Conservation (phyloP, 305 asterid genomes). For the Rubia tinctorum region DNA sequence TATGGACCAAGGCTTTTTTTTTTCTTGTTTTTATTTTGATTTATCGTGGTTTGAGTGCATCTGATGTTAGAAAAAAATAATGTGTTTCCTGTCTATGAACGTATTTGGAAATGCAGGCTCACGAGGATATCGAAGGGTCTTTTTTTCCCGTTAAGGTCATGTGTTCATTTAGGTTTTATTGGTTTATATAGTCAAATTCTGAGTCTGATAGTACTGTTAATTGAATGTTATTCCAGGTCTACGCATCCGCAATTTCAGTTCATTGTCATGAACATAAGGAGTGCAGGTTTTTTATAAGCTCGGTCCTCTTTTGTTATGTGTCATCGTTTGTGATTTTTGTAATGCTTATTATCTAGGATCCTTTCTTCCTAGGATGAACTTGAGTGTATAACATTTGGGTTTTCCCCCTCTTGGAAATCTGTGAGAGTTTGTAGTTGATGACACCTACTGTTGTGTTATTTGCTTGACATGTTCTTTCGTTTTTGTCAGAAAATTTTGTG, state of each 20-base stretch:
- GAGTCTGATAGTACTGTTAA: background rate
- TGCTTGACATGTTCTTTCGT: background rate
- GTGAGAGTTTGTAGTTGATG: background rate
- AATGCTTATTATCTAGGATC: background rate
- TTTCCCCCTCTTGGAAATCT: background rate
- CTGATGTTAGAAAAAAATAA: too few species aligned
- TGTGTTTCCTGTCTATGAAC: background rate
- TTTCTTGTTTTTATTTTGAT: background rate
- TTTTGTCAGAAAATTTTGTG: conserved; percentile 36
- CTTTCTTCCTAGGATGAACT: background rate
- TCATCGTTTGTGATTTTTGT: background rate
- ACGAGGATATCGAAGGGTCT: conserved; percentile 42
- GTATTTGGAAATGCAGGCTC: conserved; percentile 24
- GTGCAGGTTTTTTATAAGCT: conserved; percentile 26
- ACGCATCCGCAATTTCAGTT: conserved; percentile 37
- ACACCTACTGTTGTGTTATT: background rate
- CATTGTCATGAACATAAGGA: conserved; percentile 41
- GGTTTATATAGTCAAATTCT: background rate
- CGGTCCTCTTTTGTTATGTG: background rate
- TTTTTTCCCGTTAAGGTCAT: conserved; percentile 31
- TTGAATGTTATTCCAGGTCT: conserved; percentile 25
- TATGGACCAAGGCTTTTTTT: background rate
- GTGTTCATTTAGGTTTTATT: background rate
- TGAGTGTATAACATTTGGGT: background rate
- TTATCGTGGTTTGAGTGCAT: too few species aligned